Percentiles rank a stretch among this genome's conserved stretches.
phyloP scores from a whole-genome alignment of 2,329 filamentous ascomycete genomes.

The Diaporthe longicolla region DNA sequence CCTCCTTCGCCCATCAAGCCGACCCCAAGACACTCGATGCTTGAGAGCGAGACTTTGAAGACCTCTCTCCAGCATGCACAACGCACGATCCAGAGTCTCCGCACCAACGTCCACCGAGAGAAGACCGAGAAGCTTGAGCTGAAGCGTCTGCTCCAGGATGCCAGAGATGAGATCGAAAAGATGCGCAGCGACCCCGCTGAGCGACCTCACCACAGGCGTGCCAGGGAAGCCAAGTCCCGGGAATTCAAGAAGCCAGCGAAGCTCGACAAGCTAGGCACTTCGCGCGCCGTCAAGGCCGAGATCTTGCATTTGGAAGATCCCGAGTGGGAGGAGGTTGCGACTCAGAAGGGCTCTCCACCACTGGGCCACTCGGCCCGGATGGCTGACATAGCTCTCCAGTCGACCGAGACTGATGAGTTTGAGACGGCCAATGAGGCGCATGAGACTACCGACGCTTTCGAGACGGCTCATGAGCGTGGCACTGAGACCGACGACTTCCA shows the following conservation, averaged over 20 bases:
- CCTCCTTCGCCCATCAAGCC: constrained; percentile 91
- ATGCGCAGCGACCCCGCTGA: constrained; percentile 67
- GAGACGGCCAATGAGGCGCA: constrained; percentile 89
- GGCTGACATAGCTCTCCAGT: constrained; percentile 41
- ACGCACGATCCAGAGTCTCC: constrained; percentile 94
- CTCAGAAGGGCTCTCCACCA: constrained; percentile 45
- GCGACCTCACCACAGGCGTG: constrained; percentile 64
- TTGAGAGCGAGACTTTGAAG: constrained; percentile 97
- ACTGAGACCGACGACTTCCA: constrained; percentile 97
- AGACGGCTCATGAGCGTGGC: constrained; percentile 81
- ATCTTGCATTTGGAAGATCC: constrained; percentile 84
- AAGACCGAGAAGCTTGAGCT: constrained; percentile 99
- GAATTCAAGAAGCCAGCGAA: constrained; percentile 81
- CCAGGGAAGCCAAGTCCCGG: constrained; percentile 73
- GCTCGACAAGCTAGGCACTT: constrained; percentile 80
- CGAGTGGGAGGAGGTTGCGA: constrained; percentile 85
- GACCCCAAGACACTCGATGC: constrained; percentile 88
- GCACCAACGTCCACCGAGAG: constrained; percentile 94
- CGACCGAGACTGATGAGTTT: constrained; percentile 73
- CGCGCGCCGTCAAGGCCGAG: constrained; percentile 82
- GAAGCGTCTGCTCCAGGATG: constrained; percentile 94
- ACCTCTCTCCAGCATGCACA: constrained; percentile 95
- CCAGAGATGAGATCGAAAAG: constrained; percentile 90
- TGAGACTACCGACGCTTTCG: constrained; percentile 78
- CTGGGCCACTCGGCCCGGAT: constrained; percentile 35